phyloP scores from a whole-genome alignment of 208 protist genomes.

The Trypanosoma avium region DNA sequence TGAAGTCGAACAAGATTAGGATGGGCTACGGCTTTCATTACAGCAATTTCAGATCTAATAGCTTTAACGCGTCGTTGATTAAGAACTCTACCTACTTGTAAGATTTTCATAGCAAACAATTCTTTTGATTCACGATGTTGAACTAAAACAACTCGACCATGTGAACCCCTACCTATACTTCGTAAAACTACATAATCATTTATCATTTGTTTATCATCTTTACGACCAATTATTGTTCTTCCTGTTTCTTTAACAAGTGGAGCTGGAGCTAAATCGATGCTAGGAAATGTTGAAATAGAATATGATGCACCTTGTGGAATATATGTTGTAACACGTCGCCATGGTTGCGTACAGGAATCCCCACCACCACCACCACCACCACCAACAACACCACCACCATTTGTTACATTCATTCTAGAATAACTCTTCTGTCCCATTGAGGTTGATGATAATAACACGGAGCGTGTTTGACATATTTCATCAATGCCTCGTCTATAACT shows the following conservation, averaged over 20 bases:
- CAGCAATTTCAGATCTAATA: constrained; percentile 55
- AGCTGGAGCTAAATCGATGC: background rate
- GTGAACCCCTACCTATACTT: constrained; percentile 92
- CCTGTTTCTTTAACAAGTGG: constrained; percentile 30
- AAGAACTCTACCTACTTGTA: constrained; percentile 27
- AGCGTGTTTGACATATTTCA: background rate
- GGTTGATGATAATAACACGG: no score
- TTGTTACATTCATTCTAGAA: no score
- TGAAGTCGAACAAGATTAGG: constrained; percentile 80
- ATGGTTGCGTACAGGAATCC: background rate
- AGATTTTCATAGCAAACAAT: constrained; percentile 64
- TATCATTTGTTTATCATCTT: constrained; percentile 42
- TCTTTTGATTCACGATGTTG: constrained; percentile 54
- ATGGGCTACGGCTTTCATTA: constrained; percentile 90
- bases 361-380: background rate
- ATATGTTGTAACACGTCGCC: background rate
- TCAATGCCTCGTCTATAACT: no score
- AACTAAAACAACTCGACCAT: constrained; percentile 94
- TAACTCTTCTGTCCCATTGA: no score
- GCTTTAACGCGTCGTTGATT: constrained; percentile 4
- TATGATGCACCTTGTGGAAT: constrained; percentile 11
- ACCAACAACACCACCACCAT: no score
- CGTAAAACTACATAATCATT: constrained; percentile 72
- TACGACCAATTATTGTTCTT: constrained; percentile 15
- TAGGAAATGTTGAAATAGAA: background rate